Base-by-base conservation (phyloP, 306 rosid species). In the Inga laurina region DNA sequence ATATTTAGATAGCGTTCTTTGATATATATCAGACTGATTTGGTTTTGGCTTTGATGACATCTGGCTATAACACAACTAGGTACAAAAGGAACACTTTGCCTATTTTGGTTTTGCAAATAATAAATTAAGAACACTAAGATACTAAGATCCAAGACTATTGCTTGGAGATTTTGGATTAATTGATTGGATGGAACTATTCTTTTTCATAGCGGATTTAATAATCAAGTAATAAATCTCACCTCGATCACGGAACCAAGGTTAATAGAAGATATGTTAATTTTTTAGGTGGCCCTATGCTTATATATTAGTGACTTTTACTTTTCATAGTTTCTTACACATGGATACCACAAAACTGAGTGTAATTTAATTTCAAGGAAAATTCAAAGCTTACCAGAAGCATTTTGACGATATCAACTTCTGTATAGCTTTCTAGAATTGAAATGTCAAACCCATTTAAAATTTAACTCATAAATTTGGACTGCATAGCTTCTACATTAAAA, bases 1-100 rank as follows among this genome's bases (percentile, higher is more conserved):
- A 77, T 77, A 59, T 61, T 16, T 24, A 21, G 72, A 61, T 41
- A 57, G 61, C 57, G 69, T 37, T 54, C 67, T 54, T 75, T 75
- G 35, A 37, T 49, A 49, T 49, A 49, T 49, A 49, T 37, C 68
- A 75, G 35, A 75, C 43, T 54, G 68, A 44, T 35, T 19, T 75
- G 68, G 49, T n/a, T 56, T 56, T 75, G 52, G 51, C 51, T 51
- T 15, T 34, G 27, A 52, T 34, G 44, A 75, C 68, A 54, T 56
- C 51, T 75, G 79, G 34, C n/a, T 75, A 35, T 56, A 54, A 56
- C 77, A 27, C 43, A 27, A 15, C 19, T 6, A 45, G 57, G 39
- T 46, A 14, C 39, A 46, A 72, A 72, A 72, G 15, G 22, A 72
- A 24, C 59, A 11, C 3, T 72, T 24, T 24, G 56, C 41, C 62